Evolutionary conservation across 2,329 filamentous ascomycete genomes (phyloP), one percentile per base, ranked within the genome.

Genomic region (Paraphaeosphaeria sporulosa): DNA sequence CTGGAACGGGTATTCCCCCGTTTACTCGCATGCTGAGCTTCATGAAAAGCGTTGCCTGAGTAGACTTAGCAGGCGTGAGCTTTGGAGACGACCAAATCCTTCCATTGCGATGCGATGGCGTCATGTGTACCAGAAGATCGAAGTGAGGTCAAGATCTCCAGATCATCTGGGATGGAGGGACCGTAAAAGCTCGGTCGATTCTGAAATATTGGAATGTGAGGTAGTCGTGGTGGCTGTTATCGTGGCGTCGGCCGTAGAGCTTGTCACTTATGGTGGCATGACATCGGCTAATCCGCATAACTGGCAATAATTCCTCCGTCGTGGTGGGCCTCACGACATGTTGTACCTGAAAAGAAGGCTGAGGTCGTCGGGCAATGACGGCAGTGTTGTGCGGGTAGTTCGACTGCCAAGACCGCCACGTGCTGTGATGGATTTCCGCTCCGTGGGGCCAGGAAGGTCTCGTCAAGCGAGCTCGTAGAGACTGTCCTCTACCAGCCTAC

Each of bases 271-370:
- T n/a, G n/a, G 40, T 54, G 51, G 51, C 51, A 21, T 27, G 27
- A 46, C n/a, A 13, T 34, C 6, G 38, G 27, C n/a, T 21, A 23
- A 15, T 30, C 9, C 46, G 36, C 9, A 47, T 5, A 32, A 43
- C 13, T n/a, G 36, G 40, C 42, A n/a, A 17, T 15, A 47, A 36
- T 36, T 15, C 19, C 40, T 17, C 25, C 17, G 27, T 34, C 15
- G 12, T 36, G 12, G 30, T 47, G 52, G 42, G 52, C 40, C 52
- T 55, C 52, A 15, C 23, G 13, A 17, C 12, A 4, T 36, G 19
- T 7, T 25, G 52, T 55, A 47, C 52, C 52, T 55, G 52, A 55
- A 55, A 55, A 55, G 30, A 46, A 19, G 52, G 52, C 52, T 55
- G 52, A 55, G 32, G 30, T 4, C 17, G 32, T 17, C 49, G 30